Evolutionary conservation across 1,284 basidiomycete species (phyloP).

Genomic region (Apiotrichum gamsii): DNA sequence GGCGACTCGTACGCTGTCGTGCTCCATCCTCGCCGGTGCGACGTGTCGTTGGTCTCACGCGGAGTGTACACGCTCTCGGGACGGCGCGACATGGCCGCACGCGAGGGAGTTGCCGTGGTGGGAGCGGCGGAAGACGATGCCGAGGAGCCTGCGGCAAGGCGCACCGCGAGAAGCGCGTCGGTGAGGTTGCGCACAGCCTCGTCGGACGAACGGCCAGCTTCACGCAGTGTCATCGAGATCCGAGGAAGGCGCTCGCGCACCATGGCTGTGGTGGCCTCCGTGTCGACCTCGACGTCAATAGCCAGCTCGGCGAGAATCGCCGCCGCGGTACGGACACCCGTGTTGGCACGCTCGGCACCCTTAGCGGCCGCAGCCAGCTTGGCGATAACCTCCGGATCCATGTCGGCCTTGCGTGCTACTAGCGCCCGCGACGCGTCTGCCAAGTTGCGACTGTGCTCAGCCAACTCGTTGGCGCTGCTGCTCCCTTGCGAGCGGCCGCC

Average conservation of each 20-base stretch:
- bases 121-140: not conserved
- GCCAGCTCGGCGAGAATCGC: conserved; percentile 25
- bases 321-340: conserved; percentile 21
- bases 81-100: not conserved
- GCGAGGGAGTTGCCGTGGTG: not conserved
- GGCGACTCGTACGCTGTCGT: conserved; percentile 3
- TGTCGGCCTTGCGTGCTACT: conserved; percentile 18
- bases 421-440: conserved; percentile 36
- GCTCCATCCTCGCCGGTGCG: not conserved
- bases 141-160: no score
- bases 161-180: conserved; percentile 24
- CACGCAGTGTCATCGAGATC: conserved; percentile 25
- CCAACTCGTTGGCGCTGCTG: conserved; percentile 9
- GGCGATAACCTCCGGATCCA: conserved; percentile 23
- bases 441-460: conserved; percentile 39
- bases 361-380: conserved; percentile 23
- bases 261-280: conserved; percentile 7
- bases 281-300: conserved; percentile 23
- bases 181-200: conserved; percentile 39
- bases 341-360: conserved; percentile 29
- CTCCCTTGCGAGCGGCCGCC: conserved; percentile 3
- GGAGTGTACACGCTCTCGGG: not conserved
- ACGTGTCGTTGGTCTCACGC: not conserved
- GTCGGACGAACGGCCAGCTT: conserved; percentile 33
- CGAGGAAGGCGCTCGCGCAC: conserved; percentile 21